phyloP scores from a whole-genome alignment of 2,329 filamentous ascomycete species.

The Colletotrichum sp. region DNA sequence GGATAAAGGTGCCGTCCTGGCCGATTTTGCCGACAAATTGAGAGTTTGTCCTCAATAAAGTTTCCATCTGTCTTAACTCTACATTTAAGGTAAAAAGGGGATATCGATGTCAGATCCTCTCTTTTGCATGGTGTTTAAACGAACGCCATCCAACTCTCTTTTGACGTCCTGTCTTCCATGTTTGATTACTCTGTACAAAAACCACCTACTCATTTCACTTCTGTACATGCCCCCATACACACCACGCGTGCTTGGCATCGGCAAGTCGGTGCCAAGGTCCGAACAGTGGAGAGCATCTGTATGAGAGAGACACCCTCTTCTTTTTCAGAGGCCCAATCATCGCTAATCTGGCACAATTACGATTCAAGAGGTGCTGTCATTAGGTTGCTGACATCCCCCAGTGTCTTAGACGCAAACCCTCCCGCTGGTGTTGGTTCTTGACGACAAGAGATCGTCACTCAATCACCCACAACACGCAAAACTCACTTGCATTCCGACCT shows the following conservation, averaged over 20 bases:
- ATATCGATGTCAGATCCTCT: neutral
- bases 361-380: neutral
- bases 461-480: neutral
- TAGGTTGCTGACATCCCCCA: neutral
- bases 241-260: neutral
- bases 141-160: neutral
- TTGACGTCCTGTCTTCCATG: neutral
- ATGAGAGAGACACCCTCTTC: neutral
- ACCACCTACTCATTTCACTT: neutral
- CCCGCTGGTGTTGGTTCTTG: neutral
- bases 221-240: neutral
- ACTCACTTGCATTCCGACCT: neutral
- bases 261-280: neutral
- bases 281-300: neutral
- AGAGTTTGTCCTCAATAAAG: neutral
- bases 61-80: neutral
- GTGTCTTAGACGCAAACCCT: neutral
- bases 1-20: neutral
- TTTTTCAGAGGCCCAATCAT: neutral
- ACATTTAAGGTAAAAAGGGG: neutral
- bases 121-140: conserved; percentile 1
- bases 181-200: neutral
- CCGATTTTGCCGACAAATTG: conserved; percentile 2
- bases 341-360: neutral
- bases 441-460: neutral